phyloP scores from a whole-genome alignment of 192 early-diverging fungal species.

The Linnemannia hyalina region DNA sequence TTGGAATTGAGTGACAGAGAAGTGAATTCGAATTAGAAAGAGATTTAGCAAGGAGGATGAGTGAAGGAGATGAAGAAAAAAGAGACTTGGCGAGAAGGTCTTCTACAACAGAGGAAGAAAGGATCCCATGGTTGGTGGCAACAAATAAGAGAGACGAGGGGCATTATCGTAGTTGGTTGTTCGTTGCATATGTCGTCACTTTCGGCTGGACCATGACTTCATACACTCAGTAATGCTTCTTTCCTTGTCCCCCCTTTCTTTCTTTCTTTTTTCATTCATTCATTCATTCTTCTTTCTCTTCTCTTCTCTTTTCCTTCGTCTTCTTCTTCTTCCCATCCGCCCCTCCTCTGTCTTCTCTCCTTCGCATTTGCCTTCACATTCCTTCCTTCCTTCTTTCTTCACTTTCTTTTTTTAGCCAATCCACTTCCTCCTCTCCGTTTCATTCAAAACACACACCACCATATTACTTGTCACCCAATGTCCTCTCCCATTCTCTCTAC shows the following conservation, averaged over 20 bases:
- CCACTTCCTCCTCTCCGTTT: neutral
- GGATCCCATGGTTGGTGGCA: no score
- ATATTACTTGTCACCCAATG: neutral
- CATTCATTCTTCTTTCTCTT: neutral
- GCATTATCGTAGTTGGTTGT: no score
- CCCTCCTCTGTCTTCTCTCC: neutral
- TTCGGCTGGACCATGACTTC: neutral
- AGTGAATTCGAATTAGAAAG: no score
- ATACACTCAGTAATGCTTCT: neutral
- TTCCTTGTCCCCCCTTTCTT: neutral
- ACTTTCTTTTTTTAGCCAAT: neutral
- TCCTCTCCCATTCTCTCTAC: constrained; percentile 38
- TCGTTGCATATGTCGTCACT: neutral
- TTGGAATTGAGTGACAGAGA: neutral
- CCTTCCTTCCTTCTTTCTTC: neutral
- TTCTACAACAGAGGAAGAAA: no score
- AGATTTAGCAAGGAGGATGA: no score
- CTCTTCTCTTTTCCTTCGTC: neutral
- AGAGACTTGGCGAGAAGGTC: no score
- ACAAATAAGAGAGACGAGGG: no score
- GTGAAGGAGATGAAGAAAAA: no score
- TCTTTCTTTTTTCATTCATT: neutral
- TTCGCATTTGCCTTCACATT: neutral
- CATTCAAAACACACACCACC: neutral
- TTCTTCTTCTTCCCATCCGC: neutral